These are phyloP conservation scores for Brassica nigra DNA, from an alignment of 345 rosid species.

Conservation along the genomic window DNA sequence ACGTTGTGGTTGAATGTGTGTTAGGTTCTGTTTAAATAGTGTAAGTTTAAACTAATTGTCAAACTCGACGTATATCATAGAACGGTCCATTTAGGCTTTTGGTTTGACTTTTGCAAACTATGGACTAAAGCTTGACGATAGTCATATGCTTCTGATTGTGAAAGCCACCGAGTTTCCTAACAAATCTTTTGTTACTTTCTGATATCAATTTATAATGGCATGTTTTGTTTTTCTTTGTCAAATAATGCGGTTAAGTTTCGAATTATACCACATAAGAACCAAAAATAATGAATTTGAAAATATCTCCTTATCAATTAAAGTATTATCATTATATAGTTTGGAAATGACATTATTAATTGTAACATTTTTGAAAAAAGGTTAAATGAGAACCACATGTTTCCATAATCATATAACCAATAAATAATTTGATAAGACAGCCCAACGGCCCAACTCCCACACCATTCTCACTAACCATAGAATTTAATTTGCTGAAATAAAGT, in stretches of 20 bases:
- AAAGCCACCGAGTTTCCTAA: constrained; percentile 22
- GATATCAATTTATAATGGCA: background rate
- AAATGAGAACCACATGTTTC: constrained; percentile 23
- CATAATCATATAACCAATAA: background rate
- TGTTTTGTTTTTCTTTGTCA: background rate
- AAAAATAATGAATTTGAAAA: background rate
- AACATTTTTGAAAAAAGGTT: background rate
- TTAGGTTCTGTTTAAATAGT: background rate
- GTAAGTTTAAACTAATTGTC: background rate
- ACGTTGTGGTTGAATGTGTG: background rate
- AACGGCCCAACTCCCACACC: constrained; percentile 11
- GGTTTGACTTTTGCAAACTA: constrained; percentile 27
- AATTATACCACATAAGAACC: background rate
- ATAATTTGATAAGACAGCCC: background rate
- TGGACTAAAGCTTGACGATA: constrained; percentile 18
- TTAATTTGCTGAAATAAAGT: background rate
- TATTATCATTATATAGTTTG: background rate
- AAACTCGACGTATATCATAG: constrained; percentile 5
- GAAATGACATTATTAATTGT: background rate
- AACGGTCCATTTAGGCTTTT: constrained; percentile 8
- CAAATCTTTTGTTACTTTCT: constrained; percentile 2
- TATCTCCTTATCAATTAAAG: background rate
- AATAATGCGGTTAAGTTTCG: background rate
- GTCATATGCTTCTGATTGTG: constrained; percentile 32
- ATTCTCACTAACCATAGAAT: background rate